Base-by-base conservation (phyloP, 164 flowering plant species). In the Umbellularia californica region DNA sequence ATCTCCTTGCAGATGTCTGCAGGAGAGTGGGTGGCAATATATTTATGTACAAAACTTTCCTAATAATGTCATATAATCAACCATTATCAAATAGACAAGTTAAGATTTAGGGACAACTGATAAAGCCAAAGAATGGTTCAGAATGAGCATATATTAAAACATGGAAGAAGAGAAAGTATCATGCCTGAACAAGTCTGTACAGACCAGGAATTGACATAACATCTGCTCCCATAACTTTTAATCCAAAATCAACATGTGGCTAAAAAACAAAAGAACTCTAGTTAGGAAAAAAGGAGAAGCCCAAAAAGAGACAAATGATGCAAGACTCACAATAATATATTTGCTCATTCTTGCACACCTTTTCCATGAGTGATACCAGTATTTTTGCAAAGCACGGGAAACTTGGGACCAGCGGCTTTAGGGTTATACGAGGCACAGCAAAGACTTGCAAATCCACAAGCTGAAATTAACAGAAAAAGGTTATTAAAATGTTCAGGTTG, bases 161-260 rank as follows among this genome's bases (percentile, higher is more conserved):
- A 67, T 67, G 7, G 60, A 65, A 65, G 25, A 58, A 68, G 30
- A 51, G 23, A 73, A 65, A 60, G 66, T 27, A 50, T 20, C 58
- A 11, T 88, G 92, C 98, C 94, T 92, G 97, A 70, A 90, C 97
- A 79, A 90, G 84, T 75, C 90, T 79, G 79, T 95, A 93, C 69
- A 90, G 80, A 25, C 95, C 99, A 81, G 99, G 97, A 80, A 95
- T 87, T 67, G 99, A 84, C 97, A 95, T 95, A 65, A 90, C 86
- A 84, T 95, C 99, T 71, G 92, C 92, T 52, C 98, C 98, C 14
- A 84, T 22, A 72, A 95, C 87, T 87, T 90, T 95, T 33, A 95
- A 79, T 52, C 98, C 97, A 75, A 95, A 93, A 80, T 95, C 99
- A 79, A 95, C 89, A 81, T 95, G 95, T 5, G 97, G 99, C 97